phyloP scores from a whole-genome alignment of 495 filamentous ascomycete species.

The Neurospora sp. region DNA sequence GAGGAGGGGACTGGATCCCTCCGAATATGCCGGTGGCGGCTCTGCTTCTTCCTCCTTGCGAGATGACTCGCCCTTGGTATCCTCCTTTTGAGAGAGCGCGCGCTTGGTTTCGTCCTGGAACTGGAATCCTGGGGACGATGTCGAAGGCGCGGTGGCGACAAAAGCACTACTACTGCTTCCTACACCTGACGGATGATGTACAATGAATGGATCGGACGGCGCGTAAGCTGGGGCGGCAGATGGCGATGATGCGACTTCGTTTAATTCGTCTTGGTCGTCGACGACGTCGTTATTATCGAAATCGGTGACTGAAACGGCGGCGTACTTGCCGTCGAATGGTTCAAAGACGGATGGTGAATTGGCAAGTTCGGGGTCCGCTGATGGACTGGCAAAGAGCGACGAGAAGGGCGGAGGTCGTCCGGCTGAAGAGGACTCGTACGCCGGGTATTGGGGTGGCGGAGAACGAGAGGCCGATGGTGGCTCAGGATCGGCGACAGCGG shows the following conservation, averaged over 20 bases:
- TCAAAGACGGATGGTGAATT: slow-evolving; percentile 23
- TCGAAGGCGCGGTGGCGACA: slow-evolving; percentile 29
- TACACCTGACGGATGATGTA: neutral
- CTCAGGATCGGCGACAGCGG: slow-evolving; percentile 8
- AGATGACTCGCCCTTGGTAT: slow-evolving; percentile 64
- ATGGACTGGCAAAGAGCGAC: slow-evolving; percentile 35
- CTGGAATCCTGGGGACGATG: slow-evolving; percentile 14
- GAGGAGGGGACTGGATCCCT: slow-evolving; percentile 83
- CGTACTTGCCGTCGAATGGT: slow-evolving; percentile 39
- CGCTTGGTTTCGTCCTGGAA: slow-evolving; percentile 66
- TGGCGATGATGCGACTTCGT: slow-evolving; percentile 14
- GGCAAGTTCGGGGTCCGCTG: slow-evolving; percentile 14
- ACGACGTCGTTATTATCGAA: slow-evolving; percentile 24
- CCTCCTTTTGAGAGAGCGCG: slow-evolving; percentile 48
- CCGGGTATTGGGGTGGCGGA: slow-evolving; percentile 53
- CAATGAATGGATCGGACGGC: slow-evolving; percentile 20
- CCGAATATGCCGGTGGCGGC: slow-evolving; percentile 91
- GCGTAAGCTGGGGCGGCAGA: slow-evolving; percentile 52
- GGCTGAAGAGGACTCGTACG: slow-evolving; percentile 53
- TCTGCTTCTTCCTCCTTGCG: slow-evolving; percentile 69
- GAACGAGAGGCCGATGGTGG: slow-evolving; percentile 29
- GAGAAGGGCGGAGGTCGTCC: slow-evolving; percentile 37
- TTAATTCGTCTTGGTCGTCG: slow-evolving; percentile 2
- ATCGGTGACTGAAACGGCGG: slow-evolving; percentile 22
- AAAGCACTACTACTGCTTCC: neutral